These are phyloP conservation scores for Ascochyta rabiei DNA, from an alignment of 2,329 filamentous ascomycete genomes.

Conservation along the genomic window DNA sequence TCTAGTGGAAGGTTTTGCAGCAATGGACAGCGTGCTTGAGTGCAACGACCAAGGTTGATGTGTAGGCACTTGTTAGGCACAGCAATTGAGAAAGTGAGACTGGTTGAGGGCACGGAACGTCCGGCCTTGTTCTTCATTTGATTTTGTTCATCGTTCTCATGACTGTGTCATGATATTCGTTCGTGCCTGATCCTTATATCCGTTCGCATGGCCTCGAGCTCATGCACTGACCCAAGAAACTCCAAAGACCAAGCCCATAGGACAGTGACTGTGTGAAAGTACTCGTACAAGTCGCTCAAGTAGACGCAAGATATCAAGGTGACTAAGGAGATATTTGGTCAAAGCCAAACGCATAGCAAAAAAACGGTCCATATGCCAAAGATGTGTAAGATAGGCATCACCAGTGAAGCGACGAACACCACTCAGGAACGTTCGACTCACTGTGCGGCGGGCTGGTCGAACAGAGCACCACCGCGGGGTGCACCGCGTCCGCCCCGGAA, in stretches of 20 bases:
- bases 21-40: too few species aligned
- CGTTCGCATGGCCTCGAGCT: conserved; percentile 4
- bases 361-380: not conserved
- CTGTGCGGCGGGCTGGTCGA: conserved; percentile 33
- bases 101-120: not conserved
- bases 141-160: conserved; percentile 7
- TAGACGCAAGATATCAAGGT: conserved; percentile 14
- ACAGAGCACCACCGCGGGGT: conserved; percentile 37
- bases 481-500: conserved; percentile 55
- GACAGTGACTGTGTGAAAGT: conserved; percentile 19
- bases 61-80: not conserved
- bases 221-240: conserved; percentile 14
- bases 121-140: conserved; percentile 4
- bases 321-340: not conserved
- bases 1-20: too few species aligned
- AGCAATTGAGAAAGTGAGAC: not conserved
- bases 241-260: conserved; percentile 18
- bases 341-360: conserved; percentile 2
- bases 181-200: not conserved
- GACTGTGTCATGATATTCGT: conserved; percentile 10
- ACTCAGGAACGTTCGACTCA: not conserved
- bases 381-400: not conserved
- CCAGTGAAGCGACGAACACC: not conserved
- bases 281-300: conserved; percentile 26
- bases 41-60: too few species aligned